Base-by-base conservation (phyloP, 2,329 filamentous ascomycete species). In the Remersonia thermophila region DNA sequence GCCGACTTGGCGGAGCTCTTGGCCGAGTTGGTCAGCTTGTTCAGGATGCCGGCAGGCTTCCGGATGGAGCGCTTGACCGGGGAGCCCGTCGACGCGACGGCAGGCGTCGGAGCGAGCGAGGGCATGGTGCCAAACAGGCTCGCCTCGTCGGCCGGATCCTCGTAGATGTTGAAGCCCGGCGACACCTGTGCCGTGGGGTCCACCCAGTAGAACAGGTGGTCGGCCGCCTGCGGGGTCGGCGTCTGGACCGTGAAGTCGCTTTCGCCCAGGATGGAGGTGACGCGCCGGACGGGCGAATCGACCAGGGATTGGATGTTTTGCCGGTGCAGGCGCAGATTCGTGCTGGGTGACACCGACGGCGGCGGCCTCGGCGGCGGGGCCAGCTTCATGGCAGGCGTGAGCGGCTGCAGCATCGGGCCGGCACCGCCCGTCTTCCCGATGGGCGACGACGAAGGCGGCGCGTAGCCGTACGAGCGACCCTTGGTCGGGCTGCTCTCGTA, bases 401-500 rank as follows among this genome's bases (percentile, higher is more conserved):
- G 63, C 3, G 87, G 87, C 16, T 80, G 78, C 4, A 79, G 67
- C 63, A 80, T 73, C 48, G 79, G 73, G 28, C 64, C 67, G 23
- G 60, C 50, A 33, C 75, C 71, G 45, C 44, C 53, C 35, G 55
- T 38, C 51, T 67, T 62, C 26, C 79, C 73, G 11, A 82, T 56
- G 3, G 82, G 81, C 3, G 82, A 86, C 2, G 81, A 85, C 3
- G 78, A 80, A 13, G 63, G 55, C 7, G 71, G 69, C 26, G 67
- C 58, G 36, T 66, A 63, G 4, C 59, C 65, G 42, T 67, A 64
- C 10, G 71, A 68, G 29, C 77, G 69, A 48, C 63, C 60, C 61
- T 84, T 86, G 4, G 91, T 86, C 33, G 77, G 83, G 4, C 91
- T 91, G 52, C 87, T 96, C 51, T 94, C 87, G 51, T 87, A 89